Evolutionary conservation across 192 early-diverging fungal species (phyloP), one percentile per base, ranked within the genome.

Genomic region (Helicostylum pulchrum): DNA sequence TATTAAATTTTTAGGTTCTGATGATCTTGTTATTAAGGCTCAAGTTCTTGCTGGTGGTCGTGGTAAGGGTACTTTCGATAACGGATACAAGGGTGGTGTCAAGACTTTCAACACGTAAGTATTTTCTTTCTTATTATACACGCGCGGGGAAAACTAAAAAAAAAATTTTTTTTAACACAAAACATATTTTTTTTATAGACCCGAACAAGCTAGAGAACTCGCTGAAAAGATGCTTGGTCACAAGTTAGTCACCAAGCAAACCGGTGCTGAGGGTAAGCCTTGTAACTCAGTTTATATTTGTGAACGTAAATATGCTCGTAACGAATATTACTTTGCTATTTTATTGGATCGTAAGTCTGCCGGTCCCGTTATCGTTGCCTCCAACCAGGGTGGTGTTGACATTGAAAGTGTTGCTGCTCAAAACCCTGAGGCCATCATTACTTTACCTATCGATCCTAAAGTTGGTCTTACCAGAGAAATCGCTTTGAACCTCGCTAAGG

Each of bases 251-350:
- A 99, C 95, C 69, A 99, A 99, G 85, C 97, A 99, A 78, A 99
- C 97, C 42, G 95, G 97, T 48, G 89, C 90, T 62, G 89, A 70
- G 46, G 97, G 97, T 55, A 94, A 97, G 73, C 81, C 87, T 64
- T 99, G 97, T 86, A 94, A 94, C 78, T 81, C 88, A 55, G 90
- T 88, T 62, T 99, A 89, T 79, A 89, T 99, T 66, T 92, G 91
- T 59, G 95, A 99, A 84, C 94, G 97, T 68, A 87, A 94, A 73
- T 97, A 93, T 77, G 92, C 93, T 71, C 93, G 95, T 67, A 89
- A 90, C 66, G 95, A 98, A 84, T 98, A 91, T 87, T 98, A 99
- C 90, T 97, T 99, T 87, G 95, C 97, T 52, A 94, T 99, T 73
- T 77, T 97, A 61, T 90, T 96, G 92, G 97, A 98, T 83, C 93